Conservation (phyloP, 768 basidiomycete species). For the Amanita rubescens region DNA sequence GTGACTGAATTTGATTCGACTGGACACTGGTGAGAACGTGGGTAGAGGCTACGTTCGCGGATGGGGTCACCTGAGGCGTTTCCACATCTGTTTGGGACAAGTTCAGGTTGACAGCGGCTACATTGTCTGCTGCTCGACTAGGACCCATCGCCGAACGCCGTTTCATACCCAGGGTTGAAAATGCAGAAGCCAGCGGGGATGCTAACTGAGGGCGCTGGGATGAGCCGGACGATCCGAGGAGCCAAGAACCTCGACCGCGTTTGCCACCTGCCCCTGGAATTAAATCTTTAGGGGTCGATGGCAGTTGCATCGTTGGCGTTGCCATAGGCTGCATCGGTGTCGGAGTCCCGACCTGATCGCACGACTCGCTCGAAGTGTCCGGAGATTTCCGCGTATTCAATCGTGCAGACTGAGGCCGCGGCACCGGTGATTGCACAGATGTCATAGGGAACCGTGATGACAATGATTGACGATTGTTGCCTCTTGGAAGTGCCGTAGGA, state of each 20-base stretch:
- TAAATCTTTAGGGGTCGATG: not conserved
- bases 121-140: not conserved
- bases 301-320: conserved; percentile 4
- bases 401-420: not conserved
- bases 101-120: not conserved
- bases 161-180: conserved; percentile 2
- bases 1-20: conserved; percentile 4
- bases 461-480: not conserved
- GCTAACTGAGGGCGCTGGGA: not conserved
- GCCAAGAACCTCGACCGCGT: not conserved
- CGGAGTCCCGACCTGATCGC: not conserved
- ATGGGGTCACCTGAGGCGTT: not conserved
- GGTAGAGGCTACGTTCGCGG: not conserved
- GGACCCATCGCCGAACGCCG: not conserved
- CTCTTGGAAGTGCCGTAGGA: not conserved
- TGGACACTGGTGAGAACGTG: not conserved
- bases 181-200: conserved; percentile 1
- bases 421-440: not conserved
- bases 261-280: not conserved
- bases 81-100: not conserved
- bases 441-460: not conserved
- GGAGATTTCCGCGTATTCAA: conserved; percentile 3
- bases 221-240: not conserved
- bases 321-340: conserved; percentile 2
- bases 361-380: not conserved